Percentiles rank a stretch among this genome's conserved stretches.
phyloP scores from a whole-genome alignment of 2,329 filamentous ascomycete species.

The Cytospora piceae region DNA sequence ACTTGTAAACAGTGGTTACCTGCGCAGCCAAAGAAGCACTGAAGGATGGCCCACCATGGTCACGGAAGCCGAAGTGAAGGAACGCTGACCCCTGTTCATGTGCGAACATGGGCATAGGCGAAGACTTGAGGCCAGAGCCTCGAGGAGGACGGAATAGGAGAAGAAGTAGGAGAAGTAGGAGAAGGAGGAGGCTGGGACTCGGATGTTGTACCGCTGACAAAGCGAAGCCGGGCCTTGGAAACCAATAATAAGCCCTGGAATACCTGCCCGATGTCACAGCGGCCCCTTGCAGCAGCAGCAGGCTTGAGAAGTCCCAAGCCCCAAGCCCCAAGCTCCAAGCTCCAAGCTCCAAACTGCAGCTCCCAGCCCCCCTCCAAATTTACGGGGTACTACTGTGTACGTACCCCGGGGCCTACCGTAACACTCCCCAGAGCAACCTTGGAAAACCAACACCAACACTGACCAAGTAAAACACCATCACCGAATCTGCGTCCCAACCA shows the following conservation, averaged over 20 bases:
- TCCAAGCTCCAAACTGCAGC: not conserved
- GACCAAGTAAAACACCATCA: not conserved
- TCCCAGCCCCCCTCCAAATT: slow-evolving; percentile 25
- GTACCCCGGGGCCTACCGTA: too few species aligned
- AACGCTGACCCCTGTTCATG: not conserved
- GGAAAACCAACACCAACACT: not conserved
- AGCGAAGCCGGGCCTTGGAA: not conserved
- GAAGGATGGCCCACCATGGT: too few species aligned
- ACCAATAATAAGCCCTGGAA: not conserved
- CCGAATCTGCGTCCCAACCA: slow-evolving; percentile 26
- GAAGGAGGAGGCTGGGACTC: too few species aligned
- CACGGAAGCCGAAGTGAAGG: not conserved
- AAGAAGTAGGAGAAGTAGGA: too few species aligned
- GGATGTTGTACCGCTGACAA: slow-evolving; percentile 10
- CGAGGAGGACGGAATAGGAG: too few species aligned
- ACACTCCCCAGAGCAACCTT: too few species aligned
- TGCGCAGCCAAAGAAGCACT: too few species aligned
- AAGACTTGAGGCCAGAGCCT: too few species aligned
- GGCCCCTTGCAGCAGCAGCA: not conserved
- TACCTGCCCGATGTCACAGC: slow-evolving; percentile 8
- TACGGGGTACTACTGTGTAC: too few species aligned
- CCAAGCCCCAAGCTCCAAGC: not conserved
- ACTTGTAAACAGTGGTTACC: not conserved
- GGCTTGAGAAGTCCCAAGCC: not conserved
- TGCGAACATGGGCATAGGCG: not conserved